Percentiles rank a stretch among this genome's conserved stretches.
These are phyloP conservation scores for Moringa oleifera DNA, from an alignment of 345 rosid genomes.

Conservation along the genomic window DNA sequence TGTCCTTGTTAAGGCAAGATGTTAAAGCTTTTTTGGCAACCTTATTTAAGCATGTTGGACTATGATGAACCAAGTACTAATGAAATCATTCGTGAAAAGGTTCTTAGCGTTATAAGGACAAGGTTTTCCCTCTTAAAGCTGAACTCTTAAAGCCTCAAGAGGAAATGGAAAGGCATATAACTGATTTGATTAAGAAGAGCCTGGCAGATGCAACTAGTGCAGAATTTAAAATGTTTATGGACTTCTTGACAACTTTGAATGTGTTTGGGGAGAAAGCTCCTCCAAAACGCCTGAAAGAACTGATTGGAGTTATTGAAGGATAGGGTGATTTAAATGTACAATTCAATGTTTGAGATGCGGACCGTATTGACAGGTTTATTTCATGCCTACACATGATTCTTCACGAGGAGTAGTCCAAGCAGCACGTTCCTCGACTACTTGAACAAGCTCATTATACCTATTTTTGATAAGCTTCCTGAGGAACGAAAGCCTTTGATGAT, in stretches of 20 bases:
- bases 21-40: slow-evolving; percentile 88
- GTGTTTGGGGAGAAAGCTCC: slow-evolving; percentile 96
- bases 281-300: slow-evolving; percentile 89
- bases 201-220: slow-evolving; percentile 94
- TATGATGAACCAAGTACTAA: slow-evolving; percentile 69
- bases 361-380: slow-evolving; percentile 91
- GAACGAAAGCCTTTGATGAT: slow-evolving; percentile 91
- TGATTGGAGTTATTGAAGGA: slow-evolving; percentile 79
- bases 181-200: slow-evolving; percentile 93
- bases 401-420: slow-evolving; percentile 95
- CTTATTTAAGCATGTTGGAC: slow-evolving; percentile 73
- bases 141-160: slow-evolving; percentile 94
- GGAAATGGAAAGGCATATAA: slow-evolving; percentile 93
- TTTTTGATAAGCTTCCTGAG: slow-evolving; percentile 95
- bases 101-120: slow-evolving; percentile 78
- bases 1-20: slow-evolving; percentile 95
- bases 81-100: slow-evolving; percentile 79
- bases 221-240: slow-evolving; percentile 98
- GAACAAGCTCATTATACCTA: slow-evolving; percentile 85
- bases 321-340: slow-evolving; percentile 95
- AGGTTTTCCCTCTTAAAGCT: slow-evolving; percentile 86
- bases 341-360: slow-evolving; percentile 80
- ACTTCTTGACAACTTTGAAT: slow-evolving; percentile 79
- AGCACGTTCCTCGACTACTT: slow-evolving; percentile 85
- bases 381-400: slow-evolving; percentile 89